A percentile compares a stretch with the other conserved stretches of the same genome.
Conservation (phyloP, 2,329 filamentous ascomycete species). For the Graphiopsis chlorocephala region DNA sequence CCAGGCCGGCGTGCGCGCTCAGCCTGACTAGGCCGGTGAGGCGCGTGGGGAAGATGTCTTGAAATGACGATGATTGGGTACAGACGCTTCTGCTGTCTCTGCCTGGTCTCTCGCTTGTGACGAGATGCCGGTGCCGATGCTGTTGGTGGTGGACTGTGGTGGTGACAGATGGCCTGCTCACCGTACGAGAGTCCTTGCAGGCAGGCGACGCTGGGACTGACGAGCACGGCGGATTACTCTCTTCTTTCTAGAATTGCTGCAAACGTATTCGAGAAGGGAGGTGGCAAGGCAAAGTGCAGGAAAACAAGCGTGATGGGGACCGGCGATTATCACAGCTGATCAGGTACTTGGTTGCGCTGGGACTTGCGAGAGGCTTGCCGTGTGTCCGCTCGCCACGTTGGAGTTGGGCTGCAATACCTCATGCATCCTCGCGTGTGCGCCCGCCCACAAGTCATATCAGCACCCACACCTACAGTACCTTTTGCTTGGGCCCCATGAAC, state of each 20-base stretch:
- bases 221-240: neutral
- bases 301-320: neutral
- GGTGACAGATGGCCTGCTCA: neutral
- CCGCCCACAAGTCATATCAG: constrained; percentile 6
- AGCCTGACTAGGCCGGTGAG: constrained; percentile 6
- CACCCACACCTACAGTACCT: constrained; percentile 2
- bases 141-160: neutral
- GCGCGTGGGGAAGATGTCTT: constrained; percentile 3
- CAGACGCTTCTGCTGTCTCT: neutral
- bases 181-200: constrained; percentile 1
- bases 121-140: neutral
- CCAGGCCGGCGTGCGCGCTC: constrained; percentile 4
- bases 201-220: neutral
- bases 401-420: constrained; percentile 5
- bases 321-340: constrained; percentile 6
- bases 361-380: neutral
- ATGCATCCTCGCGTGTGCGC: constrained; percentile 3
- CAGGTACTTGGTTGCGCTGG: constrained; percentile 2
- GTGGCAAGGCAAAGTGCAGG: neutral
- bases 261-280: neutral
- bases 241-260: neutral
- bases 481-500: neutral
- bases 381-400: constrained; percentile 11
- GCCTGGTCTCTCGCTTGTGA: neutral
- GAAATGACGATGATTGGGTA: neutral